Conservation (phyloP, 1,139 yeast species). For the Magnusiomyces ingens region DNA sequence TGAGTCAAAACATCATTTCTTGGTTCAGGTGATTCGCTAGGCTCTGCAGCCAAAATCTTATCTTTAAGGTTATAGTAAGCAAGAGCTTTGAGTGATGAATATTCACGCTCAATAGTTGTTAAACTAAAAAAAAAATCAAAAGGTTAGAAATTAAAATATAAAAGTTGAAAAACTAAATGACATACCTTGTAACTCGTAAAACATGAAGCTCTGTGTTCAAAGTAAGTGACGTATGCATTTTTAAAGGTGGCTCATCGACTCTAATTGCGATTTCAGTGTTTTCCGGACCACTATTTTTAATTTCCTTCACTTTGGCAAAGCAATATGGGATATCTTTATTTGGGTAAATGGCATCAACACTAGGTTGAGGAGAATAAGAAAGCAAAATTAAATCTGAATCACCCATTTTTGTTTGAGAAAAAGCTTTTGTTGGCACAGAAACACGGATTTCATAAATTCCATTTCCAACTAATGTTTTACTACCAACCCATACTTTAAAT, state of each 20-base stretch:
- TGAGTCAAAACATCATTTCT: constrained; percentile 38
- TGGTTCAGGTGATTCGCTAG: constrained; percentile 35
- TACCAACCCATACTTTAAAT: constrained; percentile 37
- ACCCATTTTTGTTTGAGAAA: constrained; percentile 46
- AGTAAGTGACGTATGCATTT: constrained; percentile 10
- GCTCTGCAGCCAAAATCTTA: constrained; percentile 58
- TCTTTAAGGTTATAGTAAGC: constrained; percentile 68
- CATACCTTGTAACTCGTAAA: constrained; percentile 62
- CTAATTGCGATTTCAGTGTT: constrained; percentile 68
- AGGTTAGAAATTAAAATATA: not conserved
- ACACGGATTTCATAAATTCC: constrained; percentile 67
- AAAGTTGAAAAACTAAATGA: not conserved
- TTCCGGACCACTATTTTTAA: constrained; percentile 53
- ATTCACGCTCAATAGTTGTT: constrained; percentile 93
- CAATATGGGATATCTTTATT: constrained; percentile 39
- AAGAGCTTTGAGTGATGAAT: constrained; percentile 71
- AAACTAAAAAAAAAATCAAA: constrained; percentile 33
- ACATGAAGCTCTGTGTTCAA: constrained; percentile 42
- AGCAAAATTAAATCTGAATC: constrained; percentile 78
- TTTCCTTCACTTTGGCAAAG: constrained; percentile 69
- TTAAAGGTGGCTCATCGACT: constrained; percentile 41
- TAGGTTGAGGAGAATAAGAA: constrained; percentile 33
- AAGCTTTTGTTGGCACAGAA: constrained; percentile 50
- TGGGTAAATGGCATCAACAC: constrained; percentile 13
- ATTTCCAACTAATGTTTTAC: constrained; percentile 15